These are phyloP conservation scores for Mesotaenium endlicherianum DNA, from an alignment of 139 green algal genomes.

Conservation along the genomic window DNA sequence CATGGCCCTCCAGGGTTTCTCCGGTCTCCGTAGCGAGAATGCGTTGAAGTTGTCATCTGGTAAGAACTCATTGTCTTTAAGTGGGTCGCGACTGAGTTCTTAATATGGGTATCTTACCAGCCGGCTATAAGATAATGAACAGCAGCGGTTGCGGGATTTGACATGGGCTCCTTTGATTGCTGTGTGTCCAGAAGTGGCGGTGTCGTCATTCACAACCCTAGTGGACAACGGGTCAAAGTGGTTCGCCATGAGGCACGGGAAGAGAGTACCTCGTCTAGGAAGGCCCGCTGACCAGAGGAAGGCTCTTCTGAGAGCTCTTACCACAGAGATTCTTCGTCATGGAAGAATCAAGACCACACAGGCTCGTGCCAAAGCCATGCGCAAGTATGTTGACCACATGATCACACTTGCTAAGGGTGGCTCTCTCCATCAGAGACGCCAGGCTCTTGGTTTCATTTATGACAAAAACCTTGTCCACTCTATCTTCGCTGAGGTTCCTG, in stretches of 20 bases:
- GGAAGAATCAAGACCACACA: conserved; percentile 93
- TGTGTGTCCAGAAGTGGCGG: no score
- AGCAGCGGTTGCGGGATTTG: no score
- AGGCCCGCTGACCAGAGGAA: conserved; percentile 95
- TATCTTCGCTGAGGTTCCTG: conserved; percentile 82
- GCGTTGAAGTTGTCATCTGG: no score
- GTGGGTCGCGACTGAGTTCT: no score
- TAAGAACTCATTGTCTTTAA: no score
- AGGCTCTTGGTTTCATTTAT: conserved; percentile 88
- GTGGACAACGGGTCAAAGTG: conserved; percentile 62
- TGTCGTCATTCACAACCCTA: conserved; percentile 5
- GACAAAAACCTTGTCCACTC: conserved; percentile 84
- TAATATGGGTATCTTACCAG: no score
- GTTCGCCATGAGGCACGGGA: conserved; percentile 91
- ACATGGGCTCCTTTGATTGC: no score
- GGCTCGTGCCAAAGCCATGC: conserved; percentile 86
- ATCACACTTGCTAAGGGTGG: conserved; percentile 95
- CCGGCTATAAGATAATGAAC: no score
- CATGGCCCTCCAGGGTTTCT: no score
- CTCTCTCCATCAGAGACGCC: conserved; percentile 63
- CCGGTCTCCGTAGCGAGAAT: no score
- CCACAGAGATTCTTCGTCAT: conserved; percentile 90
- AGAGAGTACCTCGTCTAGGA: conserved; percentile 74
- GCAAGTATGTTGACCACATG: conserved; percentile 95
- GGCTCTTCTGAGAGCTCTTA: conserved; percentile 84